phyloP scores from a whole-genome alignment of 1,284 basidiomycete species.

The Phaffia rhodozyma region DNA sequence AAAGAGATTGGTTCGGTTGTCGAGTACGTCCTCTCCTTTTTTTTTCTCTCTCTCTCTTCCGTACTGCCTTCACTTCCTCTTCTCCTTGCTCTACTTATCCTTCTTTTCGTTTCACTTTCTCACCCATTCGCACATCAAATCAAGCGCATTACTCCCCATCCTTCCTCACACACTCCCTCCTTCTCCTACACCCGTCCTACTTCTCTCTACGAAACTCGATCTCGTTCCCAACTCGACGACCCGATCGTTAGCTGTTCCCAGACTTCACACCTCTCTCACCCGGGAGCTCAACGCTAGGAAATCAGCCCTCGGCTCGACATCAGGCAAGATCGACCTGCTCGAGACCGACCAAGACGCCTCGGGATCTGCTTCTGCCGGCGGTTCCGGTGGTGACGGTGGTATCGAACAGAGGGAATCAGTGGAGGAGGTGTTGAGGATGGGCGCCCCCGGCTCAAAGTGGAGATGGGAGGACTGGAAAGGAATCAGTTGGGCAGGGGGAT shows the following conservation, averaged over 20 bases:
- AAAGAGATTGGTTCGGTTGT: constrained; percentile 14
- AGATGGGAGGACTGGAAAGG: constrained; percentile 19
- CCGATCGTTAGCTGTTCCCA: constrained; percentile 16
- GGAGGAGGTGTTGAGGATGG: constrained; percentile 9
- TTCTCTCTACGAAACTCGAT: constrained; percentile 15
- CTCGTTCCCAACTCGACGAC: constrained; percentile 5
- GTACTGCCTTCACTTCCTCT: not conserved
- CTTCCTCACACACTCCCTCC: constrained; percentile 11
- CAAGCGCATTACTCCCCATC: constrained; percentile 8
- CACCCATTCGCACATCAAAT: not conserved
- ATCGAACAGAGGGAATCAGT: not conserved
- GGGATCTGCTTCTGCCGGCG: too few relatives aligned
- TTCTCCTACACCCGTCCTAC: constrained; percentile 14
- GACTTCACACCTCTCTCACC: constrained; percentile 14
- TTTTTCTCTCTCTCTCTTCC: not conserved
- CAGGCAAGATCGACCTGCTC: constrained; percentile 13
- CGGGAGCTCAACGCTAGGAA: constrained; percentile 15
- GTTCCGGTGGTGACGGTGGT: too few relatives aligned
- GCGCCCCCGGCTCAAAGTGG: constrained; percentile 7
- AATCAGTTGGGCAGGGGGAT: constrained; percentile 14
- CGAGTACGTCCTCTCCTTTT: constrained; percentile 3
- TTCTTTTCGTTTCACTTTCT: not conserved
- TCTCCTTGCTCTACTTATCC: not conserved
- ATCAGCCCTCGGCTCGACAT: not conserved
- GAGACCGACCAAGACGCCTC: constrained; percentile 2